Evolutionary conservation across 768 basidiomycete species (phyloP).

Genomic region (Neoboletus subvelutipes): DNA sequence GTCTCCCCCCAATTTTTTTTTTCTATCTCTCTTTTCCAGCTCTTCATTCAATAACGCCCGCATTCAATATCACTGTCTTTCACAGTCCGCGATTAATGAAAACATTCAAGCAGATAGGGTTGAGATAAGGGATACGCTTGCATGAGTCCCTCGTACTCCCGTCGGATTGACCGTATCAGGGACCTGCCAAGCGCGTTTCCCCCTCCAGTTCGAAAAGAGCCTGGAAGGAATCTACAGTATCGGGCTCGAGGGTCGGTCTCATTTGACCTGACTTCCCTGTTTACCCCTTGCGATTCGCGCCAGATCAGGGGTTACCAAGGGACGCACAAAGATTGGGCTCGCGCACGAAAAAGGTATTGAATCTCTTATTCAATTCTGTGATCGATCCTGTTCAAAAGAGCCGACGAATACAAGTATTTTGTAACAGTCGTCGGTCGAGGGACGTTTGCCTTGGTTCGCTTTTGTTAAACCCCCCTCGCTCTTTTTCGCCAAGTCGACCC

Average conservation of each 20-base stretch:
- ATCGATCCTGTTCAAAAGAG: neutral
- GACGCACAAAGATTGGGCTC: neutral
- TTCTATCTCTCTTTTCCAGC: too few species aligned
- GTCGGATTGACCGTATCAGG: neutral
- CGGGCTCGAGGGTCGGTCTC: neutral
- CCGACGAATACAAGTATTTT: neutral
- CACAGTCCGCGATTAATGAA: conserved; percentile 10
- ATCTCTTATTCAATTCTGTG: too few species aligned
- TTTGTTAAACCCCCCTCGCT: neutral
- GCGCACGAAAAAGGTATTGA: neutral
- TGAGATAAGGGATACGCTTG: neutral
- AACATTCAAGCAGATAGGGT: neutral
- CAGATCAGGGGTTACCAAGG: neutral
- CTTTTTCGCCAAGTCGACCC: neutral
- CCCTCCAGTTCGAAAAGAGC: neutral
- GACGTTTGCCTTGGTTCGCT: too few species aligned
- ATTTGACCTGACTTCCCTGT: neutral
- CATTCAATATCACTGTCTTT: neutral
- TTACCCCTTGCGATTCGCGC: neutral
- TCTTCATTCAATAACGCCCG: too few species aligned
- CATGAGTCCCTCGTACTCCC: neutral
- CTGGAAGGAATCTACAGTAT: neutral
- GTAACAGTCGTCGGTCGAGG: too few species aligned
- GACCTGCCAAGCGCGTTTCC: neutral
- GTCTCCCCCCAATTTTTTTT: neutral